Percentiles rank a stretch among this genome's conserved stretches.
phyloP scores from a whole-genome alignment of 2,329 filamentous ascomycete species.

The Cytospora schulzeri region DNA sequence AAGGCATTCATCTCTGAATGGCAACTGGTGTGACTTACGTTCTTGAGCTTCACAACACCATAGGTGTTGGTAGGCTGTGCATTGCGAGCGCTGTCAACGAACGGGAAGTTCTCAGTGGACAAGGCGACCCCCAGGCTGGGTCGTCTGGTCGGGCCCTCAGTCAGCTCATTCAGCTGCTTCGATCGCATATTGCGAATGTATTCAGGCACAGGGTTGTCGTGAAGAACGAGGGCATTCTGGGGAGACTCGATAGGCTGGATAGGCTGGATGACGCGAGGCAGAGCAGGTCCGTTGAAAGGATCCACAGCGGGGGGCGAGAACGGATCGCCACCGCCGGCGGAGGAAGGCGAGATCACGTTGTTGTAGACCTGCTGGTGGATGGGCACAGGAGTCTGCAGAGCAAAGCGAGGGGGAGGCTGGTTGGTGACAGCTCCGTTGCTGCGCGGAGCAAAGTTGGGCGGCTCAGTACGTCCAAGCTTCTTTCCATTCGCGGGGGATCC shows the following conservation, averaged over 20 bases:
- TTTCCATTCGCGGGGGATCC: not conserved
- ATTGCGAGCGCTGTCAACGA: slow-evolving; percentile 43
- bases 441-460: slow-evolving; percentile 45
- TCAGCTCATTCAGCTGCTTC: slow-evolving; percentile 41
- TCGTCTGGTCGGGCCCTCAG: slow-evolving; percentile 36
- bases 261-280: slow-evolving; percentile 24
- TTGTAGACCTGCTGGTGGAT: slow-evolving; percentile 12
- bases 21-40: slow-evolving; percentile 44
- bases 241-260: slow-evolving; percentile 25
- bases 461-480: slow-evolving; percentile 39
- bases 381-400: slow-evolving; percentile 27
- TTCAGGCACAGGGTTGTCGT: slow-evolving; percentile 24
- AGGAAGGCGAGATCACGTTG: slow-evolving; percentile 2
- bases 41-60: slow-evolving; percentile 53
- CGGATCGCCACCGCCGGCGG: not conserved
- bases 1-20: not conserved
- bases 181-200: slow-evolving; percentile 39
- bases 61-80: slow-evolving; percentile 34
- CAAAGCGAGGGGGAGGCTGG: slow-evolving; percentile 44
- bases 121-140: slow-evolving; percentile 42
- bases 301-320: slow-evolving; percentile 6
- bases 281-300: slow-evolving; percentile 25
- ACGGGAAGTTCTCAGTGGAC: slow-evolving; percentile 47
- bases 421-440: slow-evolving; percentile 33
- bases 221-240: slow-evolving; percentile 7